A percentile compares a stretch with the other conserved stretches of the same genome.
Evolutionary conservation across 176 grass and related monocot species (phyloP).

Genomic region (Neostapfia colusana): DNA sequence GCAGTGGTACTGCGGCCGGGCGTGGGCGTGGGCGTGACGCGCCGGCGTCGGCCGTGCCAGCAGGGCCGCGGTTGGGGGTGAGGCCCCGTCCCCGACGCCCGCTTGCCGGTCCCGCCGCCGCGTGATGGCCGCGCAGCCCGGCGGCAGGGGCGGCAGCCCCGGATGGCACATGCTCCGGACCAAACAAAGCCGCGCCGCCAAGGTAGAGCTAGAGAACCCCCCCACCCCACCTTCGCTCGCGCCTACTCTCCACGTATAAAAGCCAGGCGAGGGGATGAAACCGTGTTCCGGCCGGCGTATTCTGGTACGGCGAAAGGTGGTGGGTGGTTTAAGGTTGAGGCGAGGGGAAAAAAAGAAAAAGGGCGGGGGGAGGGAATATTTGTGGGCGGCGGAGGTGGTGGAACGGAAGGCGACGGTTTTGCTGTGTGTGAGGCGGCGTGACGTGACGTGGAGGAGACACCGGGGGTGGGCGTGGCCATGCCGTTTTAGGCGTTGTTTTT

Average conservation of each 20-base stretch:
- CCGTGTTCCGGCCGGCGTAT: conserved; percentile 15
- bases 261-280: conserved; percentile 32
- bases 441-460: conserved; percentile 7
- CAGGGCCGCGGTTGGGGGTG: neutral
- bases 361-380: conserved; percentile 47
- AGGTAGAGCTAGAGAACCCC: neutral
- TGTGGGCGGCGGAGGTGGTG: conserved; percentile 28
- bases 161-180: conserved; percentile 46
- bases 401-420: conserved; percentile 28
- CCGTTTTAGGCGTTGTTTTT: neutral
- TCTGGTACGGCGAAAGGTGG: neutral
- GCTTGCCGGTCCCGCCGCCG: conserved; percentile 25
- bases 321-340: neutral
- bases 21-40: neutral
- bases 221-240: neutral
- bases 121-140: conserved; percentile 30
- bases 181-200: neutral
- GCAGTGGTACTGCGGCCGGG: conserved; percentile 36
- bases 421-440: conserved; percentile 19
- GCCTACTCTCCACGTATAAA: neutral
- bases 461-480: conserved; percentile 11
- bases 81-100: neutral
- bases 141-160: conserved; percentile 51
- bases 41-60: neutral
- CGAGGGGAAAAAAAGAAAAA: neutral